Base-by-base conservation (phyloP, 2,329 filamentous ascomycete species). In the Chrysosporium keratinophilum region DNA sequence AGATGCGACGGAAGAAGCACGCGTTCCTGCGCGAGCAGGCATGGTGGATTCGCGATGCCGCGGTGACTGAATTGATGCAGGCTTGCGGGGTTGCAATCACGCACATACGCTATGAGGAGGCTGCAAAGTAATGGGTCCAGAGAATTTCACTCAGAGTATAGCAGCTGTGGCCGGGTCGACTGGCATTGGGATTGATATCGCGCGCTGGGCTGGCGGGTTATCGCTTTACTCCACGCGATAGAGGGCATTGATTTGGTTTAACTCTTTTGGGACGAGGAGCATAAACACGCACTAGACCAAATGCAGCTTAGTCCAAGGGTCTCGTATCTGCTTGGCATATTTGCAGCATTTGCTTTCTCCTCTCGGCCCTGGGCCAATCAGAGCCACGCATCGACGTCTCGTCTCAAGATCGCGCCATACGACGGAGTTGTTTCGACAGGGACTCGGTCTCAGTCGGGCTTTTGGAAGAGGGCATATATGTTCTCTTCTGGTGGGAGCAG, bases 21-120 rank as follows among this genome's bases (percentile, higher is more conserved):
- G 58, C n/a, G 67, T 66, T 61, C 54, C 42, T 11, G 67, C 62
- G 64, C 70, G 69, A 60, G 64, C 62, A 51, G 70, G 70, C 70
- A 72, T 72, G 52, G 43, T 65, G 58, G 37, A 6, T 37, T 37
- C 10, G 10, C 11, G 35, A 5, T 3, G n/a, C 35, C n/a, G n/a
- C n/a, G 35, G 10, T 12, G 11, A 12, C 11, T 37, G 35, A 37
- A 12, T 4, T n/a, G 35, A 37, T 37, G n/a, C 10, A 3, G 35
- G 5, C 10, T n/a, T n/a, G 10, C 10, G 35, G 35, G 10, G 35
- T 37, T n/a, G 35, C 3, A n/a, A 9, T n/a, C 10, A 37, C 10
- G 10, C 35, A n/a, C 35, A 3, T 12, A 37, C 2, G 10, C 35
- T 37, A 12, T 28, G 23, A 28, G 23, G 23, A 7, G 23, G 3